phyloP scores from a whole-genome alignment of 805 yeast genomes.

The Teunomyces tritomae region DNA sequence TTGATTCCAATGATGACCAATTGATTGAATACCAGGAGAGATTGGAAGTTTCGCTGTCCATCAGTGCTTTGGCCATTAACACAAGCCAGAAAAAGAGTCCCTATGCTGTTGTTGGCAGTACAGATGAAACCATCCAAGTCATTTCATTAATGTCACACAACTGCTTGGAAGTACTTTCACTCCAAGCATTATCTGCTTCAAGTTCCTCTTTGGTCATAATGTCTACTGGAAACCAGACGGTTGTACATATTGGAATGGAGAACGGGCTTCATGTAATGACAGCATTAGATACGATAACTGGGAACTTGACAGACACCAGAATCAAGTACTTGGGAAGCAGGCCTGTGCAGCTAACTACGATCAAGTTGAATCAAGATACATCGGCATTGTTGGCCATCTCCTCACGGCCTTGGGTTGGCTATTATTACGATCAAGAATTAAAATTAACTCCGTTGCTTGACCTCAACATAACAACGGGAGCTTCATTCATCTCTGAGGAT shows the following conservation, averaged over 20 bases:
- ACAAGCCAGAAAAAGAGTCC: constrained; percentile 44
- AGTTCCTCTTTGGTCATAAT: constrained; percentile 25
- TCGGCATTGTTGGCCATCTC: constrained; percentile 42
- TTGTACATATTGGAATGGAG: constrained; percentile 75
- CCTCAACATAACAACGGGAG: constrained; percentile 43
- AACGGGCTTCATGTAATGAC: constrained; percentile 78
- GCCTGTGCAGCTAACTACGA: constrained; percentile 50
- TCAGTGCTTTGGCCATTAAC: constrained; percentile 46
- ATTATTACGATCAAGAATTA: constrained; percentile 32
- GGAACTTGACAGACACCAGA: constrained; percentile 58
- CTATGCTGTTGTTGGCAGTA: constrained; percentile 66
- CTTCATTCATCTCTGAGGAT: constrained; percentile 63
- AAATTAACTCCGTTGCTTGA: constrained; percentile 48
- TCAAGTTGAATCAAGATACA: constrained; percentile 14
- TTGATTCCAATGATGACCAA: constrained; percentile 55
- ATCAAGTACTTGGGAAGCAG: constrained; percentile 72
- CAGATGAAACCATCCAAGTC: constrained; percentile 68
- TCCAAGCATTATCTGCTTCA: constrained; percentile 63
- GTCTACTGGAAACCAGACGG: constrained; percentile 14
- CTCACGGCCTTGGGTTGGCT: constrained; percentile 55
- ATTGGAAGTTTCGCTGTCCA: constrained; percentile 48
- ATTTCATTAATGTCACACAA: constrained; percentile 58
- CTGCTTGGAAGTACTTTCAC: constrained; percentile 57
- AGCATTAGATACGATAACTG: constrained; percentile 54
- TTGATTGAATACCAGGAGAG: constrained; percentile 69